Evolutionary conservation across 768 basidiomycete genomes (phyloP).

Genomic region (Phylloporus arenicola): DNA sequence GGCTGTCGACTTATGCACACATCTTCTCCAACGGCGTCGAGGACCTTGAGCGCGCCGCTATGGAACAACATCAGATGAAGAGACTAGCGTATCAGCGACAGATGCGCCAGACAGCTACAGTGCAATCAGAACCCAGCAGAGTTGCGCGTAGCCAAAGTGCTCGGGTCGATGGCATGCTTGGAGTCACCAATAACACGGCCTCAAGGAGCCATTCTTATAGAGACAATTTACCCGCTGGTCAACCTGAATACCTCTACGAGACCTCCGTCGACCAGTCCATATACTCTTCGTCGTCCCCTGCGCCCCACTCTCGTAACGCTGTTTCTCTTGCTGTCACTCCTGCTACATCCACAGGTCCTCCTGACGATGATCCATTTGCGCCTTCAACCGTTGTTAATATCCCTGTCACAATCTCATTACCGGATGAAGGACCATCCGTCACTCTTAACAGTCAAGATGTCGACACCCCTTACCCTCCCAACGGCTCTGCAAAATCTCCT

Average conservation of each 20-base stretch:
- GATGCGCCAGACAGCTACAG: constrained; percentile 54
- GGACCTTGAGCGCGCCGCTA: constrained; percentile 73
- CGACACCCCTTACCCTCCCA: constrained; percentile 17
- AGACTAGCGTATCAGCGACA: constrained; percentile 75
- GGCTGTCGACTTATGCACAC: constrained; percentile 53
- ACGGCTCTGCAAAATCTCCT: constrained; percentile 30
- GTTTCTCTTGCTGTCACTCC: constrained; percentile 40
- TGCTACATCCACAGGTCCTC: constrained; percentile 34
- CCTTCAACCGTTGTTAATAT: constrained; percentile 29
- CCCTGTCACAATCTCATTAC: constrained; percentile 26
- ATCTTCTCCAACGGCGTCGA: constrained; percentile 66
- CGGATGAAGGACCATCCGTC: constrained; percentile 20
- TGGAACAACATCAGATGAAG: constrained; percentile 83
- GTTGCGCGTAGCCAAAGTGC: constrained; percentile 51
- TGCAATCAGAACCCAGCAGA: constrained; percentile 24
- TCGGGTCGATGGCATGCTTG: constrained; percentile 43
- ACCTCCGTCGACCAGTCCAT: constrained; percentile 58
- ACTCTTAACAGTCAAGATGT: constrained; percentile 17
- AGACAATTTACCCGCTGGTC: constrained; percentile 39
- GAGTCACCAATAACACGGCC: constrained; percentile 29
- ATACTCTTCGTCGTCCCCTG: constrained; percentile 34
- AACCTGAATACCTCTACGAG: constrained; percentile 73
- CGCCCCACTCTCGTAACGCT: constrained; percentile 36
- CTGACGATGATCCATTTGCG: constrained; percentile 74
- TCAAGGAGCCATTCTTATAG: constrained; percentile 43